Evolutionary conservation across 257 asterid genomes (phyloP).

Genomic region (Solanum ossicruentum): DNA sequence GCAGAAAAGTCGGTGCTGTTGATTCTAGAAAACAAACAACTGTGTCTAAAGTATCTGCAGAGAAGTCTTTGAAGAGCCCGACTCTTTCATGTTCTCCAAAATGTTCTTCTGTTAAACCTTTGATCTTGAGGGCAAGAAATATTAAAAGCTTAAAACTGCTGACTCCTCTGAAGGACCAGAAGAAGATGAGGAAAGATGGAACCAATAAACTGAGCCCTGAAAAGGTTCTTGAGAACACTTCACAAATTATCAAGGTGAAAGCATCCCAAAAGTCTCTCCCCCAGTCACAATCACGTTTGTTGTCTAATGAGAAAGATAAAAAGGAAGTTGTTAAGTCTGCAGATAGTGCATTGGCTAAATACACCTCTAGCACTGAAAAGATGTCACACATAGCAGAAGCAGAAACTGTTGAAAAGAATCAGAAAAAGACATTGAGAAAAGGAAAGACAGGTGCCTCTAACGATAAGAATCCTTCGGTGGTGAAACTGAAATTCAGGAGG

Average conservation of each 20-base stretch:
- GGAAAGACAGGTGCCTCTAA: conserved; percentile 15
- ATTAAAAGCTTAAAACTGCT: conserved; percentile 15
- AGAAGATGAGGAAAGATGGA: conserved; percentile 10
- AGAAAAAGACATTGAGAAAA: conserved; percentile 18
- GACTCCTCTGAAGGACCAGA: conserved; percentile 22
- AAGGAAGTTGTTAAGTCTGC: not conserved
- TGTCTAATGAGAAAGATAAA: conserved; percentile 21
- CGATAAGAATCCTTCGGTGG: conserved; percentile 21
- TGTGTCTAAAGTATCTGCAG: conserved; percentile 18
- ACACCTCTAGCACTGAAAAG: not conserved
- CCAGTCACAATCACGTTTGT: conserved; percentile 7
- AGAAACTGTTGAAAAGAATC: conserved; percentile 18
- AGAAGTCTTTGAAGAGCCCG: conserved; percentile 16
- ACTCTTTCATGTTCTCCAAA: conserved; percentile 21
- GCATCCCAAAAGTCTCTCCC: conserved; percentile 12
- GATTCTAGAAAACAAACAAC: conserved; percentile 7
- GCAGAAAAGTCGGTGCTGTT: conserved; percentile 8
- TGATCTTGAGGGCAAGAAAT: conserved; percentile 18
- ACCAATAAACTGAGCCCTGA: conserved; percentile 11
- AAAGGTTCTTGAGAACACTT: conserved; percentile 39
- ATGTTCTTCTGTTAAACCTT: conserved; percentile 14
- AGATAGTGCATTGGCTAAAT: not conserved
- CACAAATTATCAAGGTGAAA: conserved; percentile 34
- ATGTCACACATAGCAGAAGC: not conserved
- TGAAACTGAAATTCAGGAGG: conserved; percentile 54